Evolutionary conservation across 73 alveolate species (phyloP).

Genomic region (Effrenium voratum): DNA sequence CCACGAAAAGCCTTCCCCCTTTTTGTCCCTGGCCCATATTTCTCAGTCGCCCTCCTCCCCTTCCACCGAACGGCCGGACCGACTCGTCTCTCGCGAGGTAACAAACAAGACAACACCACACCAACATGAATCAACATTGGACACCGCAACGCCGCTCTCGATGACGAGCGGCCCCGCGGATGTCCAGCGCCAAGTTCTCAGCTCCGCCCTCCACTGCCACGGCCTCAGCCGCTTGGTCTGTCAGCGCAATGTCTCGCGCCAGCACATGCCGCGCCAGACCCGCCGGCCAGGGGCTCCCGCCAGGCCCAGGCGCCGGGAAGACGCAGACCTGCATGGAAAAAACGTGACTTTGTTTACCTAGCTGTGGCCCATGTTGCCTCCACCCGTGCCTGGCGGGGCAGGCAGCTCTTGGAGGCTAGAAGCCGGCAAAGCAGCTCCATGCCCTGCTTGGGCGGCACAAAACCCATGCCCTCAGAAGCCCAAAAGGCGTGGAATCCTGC

Average conservation of each 20-base stretch:
- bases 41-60: too few relatives aligned
- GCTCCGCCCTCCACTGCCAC: neutral
- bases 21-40: too few relatives aligned
- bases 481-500: slow-evolving; percentile 67
- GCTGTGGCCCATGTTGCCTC: neutral
- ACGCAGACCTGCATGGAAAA: slow-evolving; percentile 5
- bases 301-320: neutral
- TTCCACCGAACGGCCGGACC: too few relatives aligned
- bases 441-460: slow-evolving; percentile 49
- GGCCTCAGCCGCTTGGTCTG: neutral
- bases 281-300: slow-evolving; percentile 33
- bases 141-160: too few relatives aligned
- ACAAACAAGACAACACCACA: too few relatives aligned
- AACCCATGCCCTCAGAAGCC: slow-evolving; percentile 80
- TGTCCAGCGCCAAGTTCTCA: slow-evolving; percentile 7
- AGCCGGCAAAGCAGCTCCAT: slow-evolving; percentile 70
- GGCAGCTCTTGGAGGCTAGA: slow-evolving; percentile 14
- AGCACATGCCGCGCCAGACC: slow-evolving; percentile 45
- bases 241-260: slow-evolving; percentile 22
- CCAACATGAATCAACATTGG: too few relatives aligned
- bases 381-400: slow-evolving; percentile 64
- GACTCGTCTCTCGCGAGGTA: too few relatives aligned
- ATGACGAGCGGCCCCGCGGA: too few relatives aligned
- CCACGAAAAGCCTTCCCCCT: too few relatives aligned
- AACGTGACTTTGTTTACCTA: too few relatives aligned